Evolutionary conservation across 257 asterid species (phyloP).

Genomic region (Solanum lignicaule): DNA sequence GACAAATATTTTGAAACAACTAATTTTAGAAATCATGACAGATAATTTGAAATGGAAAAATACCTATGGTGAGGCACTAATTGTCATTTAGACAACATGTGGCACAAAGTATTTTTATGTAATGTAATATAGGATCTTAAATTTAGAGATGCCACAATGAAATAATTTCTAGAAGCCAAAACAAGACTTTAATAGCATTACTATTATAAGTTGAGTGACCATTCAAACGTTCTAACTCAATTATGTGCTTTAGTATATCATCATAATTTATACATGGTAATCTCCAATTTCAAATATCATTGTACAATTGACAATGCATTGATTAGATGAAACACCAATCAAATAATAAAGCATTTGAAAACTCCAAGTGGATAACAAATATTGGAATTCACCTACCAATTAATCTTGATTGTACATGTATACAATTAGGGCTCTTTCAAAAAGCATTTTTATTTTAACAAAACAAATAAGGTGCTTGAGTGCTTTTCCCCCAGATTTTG

Average conservation of each 20-base stretch:
- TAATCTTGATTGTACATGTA: background rate
- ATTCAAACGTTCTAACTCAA: background rate
- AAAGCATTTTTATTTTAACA: background rate
- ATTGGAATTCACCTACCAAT: constrained; percentile 6
- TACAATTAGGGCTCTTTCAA: background rate
- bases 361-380: background rate
- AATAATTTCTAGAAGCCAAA: background rate
- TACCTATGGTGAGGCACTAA: background rate
- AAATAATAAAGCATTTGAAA: background rate
- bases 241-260: background rate
- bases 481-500: background rate
- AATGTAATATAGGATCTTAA: background rate
- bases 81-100: background rate
- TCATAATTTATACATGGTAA: background rate
- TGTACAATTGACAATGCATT: background rate
- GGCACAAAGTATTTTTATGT: too few species aligned
- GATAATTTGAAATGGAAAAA: background rate
- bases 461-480: background rate
- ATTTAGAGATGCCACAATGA: background rate
- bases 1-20: background rate
- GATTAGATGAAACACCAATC: background rate
- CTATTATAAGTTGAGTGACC: background rate
- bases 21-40: background rate
- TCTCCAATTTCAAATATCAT: background rate
- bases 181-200: background rate